Evolutionary conservation across 495 filamentous ascomycete genomes (phyloP).

Genomic region (Daldinia loculata): DNA sequence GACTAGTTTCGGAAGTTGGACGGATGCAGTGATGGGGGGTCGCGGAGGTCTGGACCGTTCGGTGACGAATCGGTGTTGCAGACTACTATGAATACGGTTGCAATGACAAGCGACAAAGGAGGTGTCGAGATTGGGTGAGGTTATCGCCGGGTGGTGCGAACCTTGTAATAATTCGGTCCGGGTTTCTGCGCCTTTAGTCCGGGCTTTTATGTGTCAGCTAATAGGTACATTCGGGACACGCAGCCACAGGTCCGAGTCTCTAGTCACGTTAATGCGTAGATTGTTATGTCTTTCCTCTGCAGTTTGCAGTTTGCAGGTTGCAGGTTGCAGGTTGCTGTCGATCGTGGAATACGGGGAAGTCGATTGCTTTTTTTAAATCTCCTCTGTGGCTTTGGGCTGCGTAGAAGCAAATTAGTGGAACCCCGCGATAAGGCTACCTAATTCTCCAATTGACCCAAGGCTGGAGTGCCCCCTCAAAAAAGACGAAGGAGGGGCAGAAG

Average conservation of each 20-base stretch:
- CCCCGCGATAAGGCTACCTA: conserved; percentile 35
- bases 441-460: conserved; percentile 26
- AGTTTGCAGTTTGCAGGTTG: not conserved
- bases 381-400: conserved; percentile 10
- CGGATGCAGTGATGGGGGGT: conserved; percentile 38
- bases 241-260: conserved; percentile 7
- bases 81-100: conserved; percentile 36
- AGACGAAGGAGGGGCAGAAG: conserved; percentile 4
- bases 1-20: conserved; percentile 38
- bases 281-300: not conserved
- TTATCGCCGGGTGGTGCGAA: conserved; percentile 33
- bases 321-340: conserved; percentile 6
- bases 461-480: conserved; percentile 14
- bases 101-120: conserved; percentile 28
- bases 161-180: conserved; percentile 32
- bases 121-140: conserved; percentile 22
- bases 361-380: conserved; percentile 27
- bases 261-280: conserved; percentile 9
- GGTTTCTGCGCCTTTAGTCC: conserved; percentile 1
- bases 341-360: conserved; percentile 21
- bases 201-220: not conserved
- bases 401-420: conserved; percentile 22
- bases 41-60: conserved; percentile 37
- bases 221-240: not conserved
- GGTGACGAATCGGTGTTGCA: conserved; percentile 39